phyloP scores from a whole-genome alignment of 257 asterid genomes.

The Verbena officinalis region DNA sequence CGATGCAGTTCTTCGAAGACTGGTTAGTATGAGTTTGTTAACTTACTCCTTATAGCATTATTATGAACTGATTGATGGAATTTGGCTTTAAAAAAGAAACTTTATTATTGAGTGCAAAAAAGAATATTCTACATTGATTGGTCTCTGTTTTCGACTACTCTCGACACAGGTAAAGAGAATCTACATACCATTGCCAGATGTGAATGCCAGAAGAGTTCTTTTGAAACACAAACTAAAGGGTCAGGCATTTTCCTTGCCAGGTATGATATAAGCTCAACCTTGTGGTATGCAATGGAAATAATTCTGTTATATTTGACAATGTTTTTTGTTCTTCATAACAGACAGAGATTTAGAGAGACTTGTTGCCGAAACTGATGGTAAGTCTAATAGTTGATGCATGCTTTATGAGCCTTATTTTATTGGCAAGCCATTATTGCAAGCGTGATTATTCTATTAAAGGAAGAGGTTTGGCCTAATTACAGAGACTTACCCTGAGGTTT shows the following conservation, averaged over 20 bases:
- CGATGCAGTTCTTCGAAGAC: slow-evolving; percentile 98
- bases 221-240: slow-evolving; percentile 90
- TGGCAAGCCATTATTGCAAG: background rate
- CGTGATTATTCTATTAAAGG: no score
- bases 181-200: slow-evolving; percentile 96
- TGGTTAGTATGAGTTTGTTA: slow-evolving; percentile 64
- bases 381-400: background rate
- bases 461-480: no score
- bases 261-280: slow-evolving; percentile 38
- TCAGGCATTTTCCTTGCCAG: slow-evolving; percentile 81
- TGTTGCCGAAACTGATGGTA: slow-evolving; percentile 87
- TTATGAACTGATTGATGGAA: slow-evolving; percentile 25
- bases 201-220: slow-evolving; percentile 76
- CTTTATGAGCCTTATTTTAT: background rate
- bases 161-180: slow-evolving; percentile 87
- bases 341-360: slow-evolving; percentile 83
- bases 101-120: no score
- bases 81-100: no score
- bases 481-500: no score
- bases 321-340: slow-evolving; percentile 43
- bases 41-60: slow-evolving; percentile 8
- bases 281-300: slow-evolving; percentile 13
- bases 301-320: slow-evolving; percentile 23
- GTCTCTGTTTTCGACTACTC: slow-evolving; percentile 5
- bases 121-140: background rate